A percentile compares a stretch with the other conserved stretches of the same genome.
Evolutionary conservation across 2,329 filamentous ascomycete species (phyloP).

Genomic region (Ophiostoma pallidulum): DNA sequence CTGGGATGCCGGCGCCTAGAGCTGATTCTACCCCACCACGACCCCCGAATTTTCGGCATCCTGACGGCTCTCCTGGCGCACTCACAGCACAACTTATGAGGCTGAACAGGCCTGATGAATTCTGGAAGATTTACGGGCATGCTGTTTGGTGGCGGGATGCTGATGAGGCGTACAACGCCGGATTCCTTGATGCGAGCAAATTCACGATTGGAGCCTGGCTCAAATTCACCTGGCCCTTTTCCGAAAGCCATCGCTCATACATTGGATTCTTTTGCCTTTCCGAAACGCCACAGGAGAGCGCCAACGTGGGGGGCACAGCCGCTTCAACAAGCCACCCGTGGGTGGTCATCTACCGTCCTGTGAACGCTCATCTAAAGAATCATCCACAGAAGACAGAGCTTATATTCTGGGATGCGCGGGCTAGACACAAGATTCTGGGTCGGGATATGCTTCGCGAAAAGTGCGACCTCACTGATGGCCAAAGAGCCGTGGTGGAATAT

Average conservation of each 20-base stretch:
- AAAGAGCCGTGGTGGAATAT: conserved; percentile 33
- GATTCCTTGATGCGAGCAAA: conserved; percentile 20
- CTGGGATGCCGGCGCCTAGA: conserved; percentile 36
- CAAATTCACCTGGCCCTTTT: conserved; percentile 20
- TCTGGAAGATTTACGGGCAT: conserved; percentile 21
- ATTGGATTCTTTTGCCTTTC: conserved; percentile 43
- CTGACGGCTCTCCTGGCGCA: too few species aligned
- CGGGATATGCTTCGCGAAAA: conserved; percentile 19
- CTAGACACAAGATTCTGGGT: too few species aligned
- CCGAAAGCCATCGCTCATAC: conserved; percentile 26
- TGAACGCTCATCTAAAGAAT: conserved; percentile 26
- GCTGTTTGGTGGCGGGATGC: conserved; percentile 34
- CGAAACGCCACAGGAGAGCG: conserved; percentile 30
- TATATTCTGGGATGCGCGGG: too few species aligned
- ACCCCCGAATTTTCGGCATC: too few species aligned
- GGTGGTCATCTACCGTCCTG: conserved; percentile 39
- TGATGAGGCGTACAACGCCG: conserved; percentile 30
- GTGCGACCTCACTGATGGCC: conserved; percentile 34
- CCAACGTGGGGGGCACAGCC: conserved; percentile 14
- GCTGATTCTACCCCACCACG: too few species aligned
- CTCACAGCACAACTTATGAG: too few species aligned
- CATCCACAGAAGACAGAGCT: conserved; percentile 34
- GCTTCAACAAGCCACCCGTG: conserved; percentile 39
- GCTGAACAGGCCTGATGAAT: too few species aligned
- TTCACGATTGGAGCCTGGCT: conserved; percentile 31